Evolutionary conservation across 257 asterid genomes (phyloP).

Genomic region (Petunia secreta): DNA sequence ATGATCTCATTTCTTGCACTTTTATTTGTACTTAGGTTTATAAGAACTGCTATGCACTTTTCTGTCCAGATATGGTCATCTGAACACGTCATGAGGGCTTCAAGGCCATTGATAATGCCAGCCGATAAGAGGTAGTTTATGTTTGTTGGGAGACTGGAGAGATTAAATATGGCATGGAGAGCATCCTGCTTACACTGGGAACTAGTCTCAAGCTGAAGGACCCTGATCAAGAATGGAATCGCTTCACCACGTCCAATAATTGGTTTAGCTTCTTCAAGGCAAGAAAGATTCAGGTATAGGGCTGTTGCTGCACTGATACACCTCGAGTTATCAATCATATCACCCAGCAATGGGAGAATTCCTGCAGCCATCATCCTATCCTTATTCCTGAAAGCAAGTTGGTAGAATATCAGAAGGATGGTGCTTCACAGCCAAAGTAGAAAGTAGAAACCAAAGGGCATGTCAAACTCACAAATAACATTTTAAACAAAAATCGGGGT

Average conservation of each 20-base stretch:
- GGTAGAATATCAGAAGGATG: not conserved
- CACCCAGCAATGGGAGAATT: conserved; percentile 65
- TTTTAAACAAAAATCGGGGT: no score
- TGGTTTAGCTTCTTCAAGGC: conserved; percentile 89
- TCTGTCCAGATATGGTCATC: conserved; percentile 59
- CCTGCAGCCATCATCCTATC: conserved; percentile 86
- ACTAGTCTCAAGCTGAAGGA: conserved; percentile 58
- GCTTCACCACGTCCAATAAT: conserved; percentile 73
- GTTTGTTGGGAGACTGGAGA: conserved; percentile 67
- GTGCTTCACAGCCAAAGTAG: not conserved
- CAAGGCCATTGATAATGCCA: conserved; percentile 69
- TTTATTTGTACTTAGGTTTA: conserved; percentile 67
- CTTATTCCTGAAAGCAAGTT: conserved; percentile 68
- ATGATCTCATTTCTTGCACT: conserved; percentile 65
- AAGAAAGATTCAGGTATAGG: conserved; percentile 87
- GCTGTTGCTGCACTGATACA: conserved; percentile 80
- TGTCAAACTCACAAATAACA: no score
- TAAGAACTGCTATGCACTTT: conserved; percentile 81
- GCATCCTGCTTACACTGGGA: conserved; percentile 76
- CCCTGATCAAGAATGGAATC: conserved; percentile 72
- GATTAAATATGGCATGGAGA: conserved; percentile 89
- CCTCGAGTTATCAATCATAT: conserved; percentile 59
- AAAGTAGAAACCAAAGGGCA: no score
- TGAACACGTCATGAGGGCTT: conserved; percentile 54
- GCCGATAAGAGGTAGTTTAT: conserved; percentile 75